Evolutionary conservation across 306 rosid genomes (phyloP).

Genomic region (Inga leiocalycina): DNA sequence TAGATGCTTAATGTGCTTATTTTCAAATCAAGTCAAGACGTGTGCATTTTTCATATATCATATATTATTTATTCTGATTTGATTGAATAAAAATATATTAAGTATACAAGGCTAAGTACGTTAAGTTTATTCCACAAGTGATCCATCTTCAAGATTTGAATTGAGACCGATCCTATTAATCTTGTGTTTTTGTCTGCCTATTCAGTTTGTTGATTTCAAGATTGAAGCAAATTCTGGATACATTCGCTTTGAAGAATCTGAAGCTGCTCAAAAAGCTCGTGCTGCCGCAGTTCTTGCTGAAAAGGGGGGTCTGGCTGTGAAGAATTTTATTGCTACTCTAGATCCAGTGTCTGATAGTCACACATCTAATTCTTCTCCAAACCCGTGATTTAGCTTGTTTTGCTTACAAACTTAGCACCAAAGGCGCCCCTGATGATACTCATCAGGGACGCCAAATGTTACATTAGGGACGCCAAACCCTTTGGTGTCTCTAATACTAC

Average conservation of each 20-base stretch:
- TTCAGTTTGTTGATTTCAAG: constrained; percentile 79
- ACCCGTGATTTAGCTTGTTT: not conserved
- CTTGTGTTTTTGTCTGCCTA: constrained; percentile 7
- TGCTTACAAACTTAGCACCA: not conserved
- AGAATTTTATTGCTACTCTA: constrained; percentile 66
- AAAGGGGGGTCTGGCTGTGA: constrained; percentile 71
- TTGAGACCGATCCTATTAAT: constrained; percentile 26
- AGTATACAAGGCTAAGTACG: not conserved
- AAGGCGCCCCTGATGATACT: not conserved
- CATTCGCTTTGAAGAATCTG: constrained; percentile 78
- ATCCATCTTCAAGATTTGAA: constrained; percentile 5
- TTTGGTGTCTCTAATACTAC: too few relatives aligned
- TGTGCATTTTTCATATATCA: not conserved
- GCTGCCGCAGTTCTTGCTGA: constrained; percentile 84
- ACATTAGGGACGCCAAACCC: too few relatives aligned
- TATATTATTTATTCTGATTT: not conserved
- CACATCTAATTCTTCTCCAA: not conserved
- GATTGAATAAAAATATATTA: not conserved
- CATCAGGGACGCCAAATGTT: too few relatives aligned
- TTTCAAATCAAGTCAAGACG: not conserved
- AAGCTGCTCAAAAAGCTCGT: constrained; percentile 88
- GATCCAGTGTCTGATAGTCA: constrained; percentile 79
- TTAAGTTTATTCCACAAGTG: not conserved
- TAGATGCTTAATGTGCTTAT: not conserved
- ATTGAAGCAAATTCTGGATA: constrained; percentile 85